Conservation (phyloP, 2,329 filamentous ascomycete genomes). For the Fusarium subtropicale region DNA sequence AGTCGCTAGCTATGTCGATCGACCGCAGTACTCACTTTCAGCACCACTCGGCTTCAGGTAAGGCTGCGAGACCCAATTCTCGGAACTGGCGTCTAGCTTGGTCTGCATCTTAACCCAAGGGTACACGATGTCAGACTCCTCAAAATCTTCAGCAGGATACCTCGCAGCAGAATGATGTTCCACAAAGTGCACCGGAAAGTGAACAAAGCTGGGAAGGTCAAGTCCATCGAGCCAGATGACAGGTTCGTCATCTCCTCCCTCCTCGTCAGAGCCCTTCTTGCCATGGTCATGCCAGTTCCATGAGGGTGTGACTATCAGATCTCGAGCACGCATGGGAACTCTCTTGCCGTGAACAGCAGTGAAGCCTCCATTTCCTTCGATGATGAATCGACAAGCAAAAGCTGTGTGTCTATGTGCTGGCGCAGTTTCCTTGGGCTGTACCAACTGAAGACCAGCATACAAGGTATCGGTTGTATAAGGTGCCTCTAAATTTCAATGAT, state of each 20-base stretch:
- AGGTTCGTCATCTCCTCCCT: conserved; percentile 47
- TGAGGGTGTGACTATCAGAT: conserved; percentile 67
- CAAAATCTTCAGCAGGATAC: conserved; percentile 59
- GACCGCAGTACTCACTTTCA: conserved; percentile 43
- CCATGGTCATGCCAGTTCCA: conserved; percentile 72
- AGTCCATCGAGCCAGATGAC: conserved; percentile 70
- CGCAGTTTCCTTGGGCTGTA: conserved; percentile 66
- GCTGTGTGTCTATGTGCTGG: conserved; percentile 67
- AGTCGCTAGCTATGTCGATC: neutral
- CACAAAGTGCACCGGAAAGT: conserved; percentile 65
- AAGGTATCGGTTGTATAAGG: conserved; percentile 65
- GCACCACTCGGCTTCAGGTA: conserved; percentile 51
- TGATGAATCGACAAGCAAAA: conserved; percentile 67
- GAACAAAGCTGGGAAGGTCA: conserved; percentile 63
- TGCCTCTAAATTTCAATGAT: too few relatives aligned
- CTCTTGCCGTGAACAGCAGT: conserved; percentile 67
- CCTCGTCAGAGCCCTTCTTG: conserved; percentile 60
- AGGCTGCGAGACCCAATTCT: conserved; percentile 15
- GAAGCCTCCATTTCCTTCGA: conserved; percentile 65
- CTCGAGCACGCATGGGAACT: conserved; percentile 62
- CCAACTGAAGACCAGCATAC: conserved; percentile 67
- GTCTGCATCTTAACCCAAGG: conserved; percentile 61
- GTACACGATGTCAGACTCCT: conserved; percentile 60
- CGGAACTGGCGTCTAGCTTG: conserved; percentile 50
- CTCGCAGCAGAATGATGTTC: conserved; percentile 59